Percentiles rank a stretch among this genome's conserved stretches.
Evolutionary conservation across 2,329 filamentous ascomycete species (phyloP).

Genomic region (Sordariomycetes sp.): DNA sequence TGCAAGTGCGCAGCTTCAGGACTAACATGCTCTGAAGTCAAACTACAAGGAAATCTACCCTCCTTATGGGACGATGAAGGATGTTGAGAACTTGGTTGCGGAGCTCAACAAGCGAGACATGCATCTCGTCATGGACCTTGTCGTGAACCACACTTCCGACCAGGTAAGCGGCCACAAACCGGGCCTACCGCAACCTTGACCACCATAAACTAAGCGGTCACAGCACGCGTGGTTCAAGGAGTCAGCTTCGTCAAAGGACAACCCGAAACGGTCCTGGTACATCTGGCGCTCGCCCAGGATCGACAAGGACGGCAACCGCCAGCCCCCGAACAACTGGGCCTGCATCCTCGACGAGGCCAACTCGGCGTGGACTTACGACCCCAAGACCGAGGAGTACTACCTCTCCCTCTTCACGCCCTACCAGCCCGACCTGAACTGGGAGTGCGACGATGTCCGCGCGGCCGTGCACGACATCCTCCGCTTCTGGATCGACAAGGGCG

Average conservation of each 20-base stretch:
- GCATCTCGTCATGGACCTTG: conserved; percentile 62
- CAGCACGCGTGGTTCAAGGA: conserved; percentile 64
- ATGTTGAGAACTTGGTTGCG: conserved; percentile 54
- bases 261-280: conserved; percentile 49
- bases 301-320: conserved; percentile 42
- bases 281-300: conserved; percentile 53
- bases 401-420: conserved; percentile 59
- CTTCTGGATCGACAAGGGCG: conserved; percentile 64
- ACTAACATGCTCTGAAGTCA: conserved; percentile 11
- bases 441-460: conserved; percentile 51
- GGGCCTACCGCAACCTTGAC: neutral
- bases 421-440: conserved; percentile 74
- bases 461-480: conserved; percentile 59
- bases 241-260: conserved; percentile 43
- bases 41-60: conserved; percentile 58
- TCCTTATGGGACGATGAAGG: conserved; percentile 54
- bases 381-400: conserved; percentile 40
- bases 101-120: conserved; percentile 52
- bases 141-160: conserved; percentile 59
- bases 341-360: conserved; percentile 15
- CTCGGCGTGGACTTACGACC: conserved; percentile 37
- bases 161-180: conserved; percentile 23
- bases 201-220: neutral
- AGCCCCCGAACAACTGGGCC: conserved; percentile 51
- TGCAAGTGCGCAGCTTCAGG: neutral